Conservation (phyloP, 176 grass and related monocot species). For the sorghum (Sorghum bicolor) region Sorghum_bicolor_NCBIv3 NC_012872.2:55644501-55645000, state of each 20-base stretch:
- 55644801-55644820: constrained; percentile 37
- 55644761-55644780: constrained; percentile 46
- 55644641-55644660: constrained; percentile 21
- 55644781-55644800: constrained; percentile 40
- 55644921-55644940: constrained; percentile 43
- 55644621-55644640: neutral
- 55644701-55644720: constrained; percentile 31
- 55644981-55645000: constrained; percentile 51
- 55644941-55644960: constrained; percentile 36
- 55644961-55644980: constrained; percentile 33
- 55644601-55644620: constrained; percentile 8
- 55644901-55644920: constrained; percentile 37
- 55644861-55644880: constrained; percentile 45
- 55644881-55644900: constrained; percentile 44
- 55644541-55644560: neutral
- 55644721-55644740: constrained; percentile 40
- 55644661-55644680: neutral
- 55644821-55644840: constrained; percentile 23
- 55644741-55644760: constrained; percentile 28
- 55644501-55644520: neutral
- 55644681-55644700: constrained; percentile 23
- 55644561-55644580: neutral
- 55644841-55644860: constrained; percentile 49
- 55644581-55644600: constrained; percentile 5
- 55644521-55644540: neutral